Percentiles rank a stretch among this genome's conserved stretches.
Conservation (phyloP, 176 grass and related monocot genomes). For the Avena insularis region DNA sequence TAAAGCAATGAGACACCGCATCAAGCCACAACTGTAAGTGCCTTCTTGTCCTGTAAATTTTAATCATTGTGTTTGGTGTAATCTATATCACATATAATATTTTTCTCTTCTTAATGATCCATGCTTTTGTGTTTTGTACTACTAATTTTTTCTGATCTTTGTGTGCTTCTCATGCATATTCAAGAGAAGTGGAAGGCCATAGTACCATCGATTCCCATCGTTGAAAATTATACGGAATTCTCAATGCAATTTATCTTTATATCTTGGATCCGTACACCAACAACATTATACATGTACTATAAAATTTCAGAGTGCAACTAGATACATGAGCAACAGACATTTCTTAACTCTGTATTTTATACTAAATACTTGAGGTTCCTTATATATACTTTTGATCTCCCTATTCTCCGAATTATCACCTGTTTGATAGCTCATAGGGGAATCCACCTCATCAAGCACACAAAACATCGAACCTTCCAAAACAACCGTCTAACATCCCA, state of each 20-base stretch:
- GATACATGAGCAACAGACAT: background rate
- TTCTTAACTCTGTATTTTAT: conserved; percentile 3
- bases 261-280: conserved; percentile 67
- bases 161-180: conserved; percentile 83
- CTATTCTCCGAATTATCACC: conserved; percentile 78
- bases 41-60: too few relatives aligned
- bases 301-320: background rate
- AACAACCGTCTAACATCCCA: conserved; percentile 52
- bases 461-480: too few relatives aligned
- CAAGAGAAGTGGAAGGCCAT: conserved; percentile 76
- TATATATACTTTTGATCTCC: conserved; percentile 57
- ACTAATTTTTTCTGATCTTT: background rate
- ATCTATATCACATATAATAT: background rate
- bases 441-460: too few relatives aligned
- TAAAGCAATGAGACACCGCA: too few relatives aligned
- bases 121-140: conserved; percentile 22
- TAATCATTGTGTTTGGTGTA: background rate
- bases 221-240: conserved; percentile 65
- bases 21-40: too few relatives aligned
- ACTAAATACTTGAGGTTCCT: conserved; percentile 52
- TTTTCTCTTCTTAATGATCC: background rate
- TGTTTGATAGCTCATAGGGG: conserved; percentile 28
- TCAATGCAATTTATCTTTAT: conserved; percentile 70
- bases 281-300: conserved; percentile 46
- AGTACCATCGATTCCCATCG: conserved; percentile 69